Percentiles rank a stretch among this genome's conserved stretches.
Evolutionary conservation across 2,329 filamentous ascomycete species (phyloP).

Genomic region (Zymoseptoria crescenta): DNA sequence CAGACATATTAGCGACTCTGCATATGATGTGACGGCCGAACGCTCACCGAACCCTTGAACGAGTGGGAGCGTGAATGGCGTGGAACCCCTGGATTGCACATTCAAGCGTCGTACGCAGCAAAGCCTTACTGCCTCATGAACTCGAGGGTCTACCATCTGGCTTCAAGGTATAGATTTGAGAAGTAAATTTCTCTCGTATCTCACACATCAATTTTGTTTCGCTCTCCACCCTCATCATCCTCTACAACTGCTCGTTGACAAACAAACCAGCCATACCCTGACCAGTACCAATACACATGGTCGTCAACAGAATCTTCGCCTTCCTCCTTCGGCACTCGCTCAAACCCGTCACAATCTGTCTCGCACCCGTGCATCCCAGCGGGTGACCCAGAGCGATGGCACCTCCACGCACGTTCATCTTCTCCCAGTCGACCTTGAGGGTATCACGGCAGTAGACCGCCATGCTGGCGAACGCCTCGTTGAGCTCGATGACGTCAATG

Average conservation of each 20-base stretch:
- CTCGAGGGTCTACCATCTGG: too few relatives aligned
- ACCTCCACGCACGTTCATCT: conserved; percentile 75
- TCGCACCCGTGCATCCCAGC: conserved; percentile 66
- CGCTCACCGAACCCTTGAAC: too few relatives aligned
- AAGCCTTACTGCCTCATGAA: too few relatives aligned
- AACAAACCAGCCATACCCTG: conserved; percentile 61
- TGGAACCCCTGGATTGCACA: too few relatives aligned
- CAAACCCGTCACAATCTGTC: conserved; percentile 76
- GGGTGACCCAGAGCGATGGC: conserved; percentile 80
- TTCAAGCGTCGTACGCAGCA: too few relatives aligned
- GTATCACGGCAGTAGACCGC: conserved; percentile 71
- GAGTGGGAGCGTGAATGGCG: too few relatives aligned
- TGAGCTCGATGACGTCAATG: conserved; percentile 84
- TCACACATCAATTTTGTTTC: not conserved
- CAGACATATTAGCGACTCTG: too few relatives aligned
- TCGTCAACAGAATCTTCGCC: conserved; percentile 58
- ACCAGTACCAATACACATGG: conserved; percentile 72
- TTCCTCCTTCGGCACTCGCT: conserved; percentile 27
- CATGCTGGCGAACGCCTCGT: conserved; percentile 98
- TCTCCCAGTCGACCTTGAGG: conserved; percentile 61
- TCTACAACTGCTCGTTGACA: conserved; percentile 52
- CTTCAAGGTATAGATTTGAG: too few relatives aligned
- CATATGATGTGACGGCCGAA: too few relatives aligned
- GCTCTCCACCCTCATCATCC: not conserved
- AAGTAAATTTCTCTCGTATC: not conserved